Evolutionary conservation across 2,329 filamentous ascomycete genomes (phyloP).

Genomic region (Pseudopyricularia javanii): DNA sequence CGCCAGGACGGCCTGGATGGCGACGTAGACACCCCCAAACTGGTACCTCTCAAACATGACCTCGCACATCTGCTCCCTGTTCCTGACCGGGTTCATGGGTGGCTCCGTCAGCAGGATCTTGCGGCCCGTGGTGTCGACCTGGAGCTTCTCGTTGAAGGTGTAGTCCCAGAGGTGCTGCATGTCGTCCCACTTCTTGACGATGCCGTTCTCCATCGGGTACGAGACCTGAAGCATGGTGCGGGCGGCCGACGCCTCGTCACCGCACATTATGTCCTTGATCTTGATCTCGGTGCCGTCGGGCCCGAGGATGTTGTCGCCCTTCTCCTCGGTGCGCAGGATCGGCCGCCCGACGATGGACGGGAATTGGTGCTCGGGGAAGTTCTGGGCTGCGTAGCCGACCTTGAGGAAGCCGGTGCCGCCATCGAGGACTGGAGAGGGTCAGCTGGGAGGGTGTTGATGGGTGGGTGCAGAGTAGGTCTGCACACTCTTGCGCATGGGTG

Average conservation of each 20-base stretch:
- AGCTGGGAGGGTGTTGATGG: neutral
- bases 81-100: conserved; percentile 94
- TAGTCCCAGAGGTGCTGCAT: conserved; percentile 99
- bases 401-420: conserved; percentile 99
- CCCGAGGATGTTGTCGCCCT: conserved; percentile 40
- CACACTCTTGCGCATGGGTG: neutral
- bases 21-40: conserved; percentile 95
- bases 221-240: conserved; percentile 97
- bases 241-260: conserved; percentile 91
- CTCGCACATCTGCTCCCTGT: conserved; percentile 95
- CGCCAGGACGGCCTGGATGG: conserved; percentile 91
- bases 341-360: conserved; percentile 96
- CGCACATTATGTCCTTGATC: conserved; percentile 98
- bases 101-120: conserved; percentile 90
- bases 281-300: conserved; percentile 46
- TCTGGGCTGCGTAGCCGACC: conserved; percentile 97
- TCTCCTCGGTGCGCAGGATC: conserved; percentile 92
- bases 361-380: conserved; percentile 98
- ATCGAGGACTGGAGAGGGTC: conserved; percentile 66
- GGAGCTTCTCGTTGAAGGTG: conserved; percentile 95
- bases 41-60: conserved; percentile 98
- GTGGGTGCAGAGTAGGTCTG: too few species aligned
- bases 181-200: conserved; percentile 99
- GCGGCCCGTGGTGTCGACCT: conserved; percentile 76
- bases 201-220: conserved; percentile 99